Evolutionary conservation across 371 early-diverging fungal species (phyloP), one percentile per base, ranked within the genome.

Genomic region (Mucor piriformis): DNA sequence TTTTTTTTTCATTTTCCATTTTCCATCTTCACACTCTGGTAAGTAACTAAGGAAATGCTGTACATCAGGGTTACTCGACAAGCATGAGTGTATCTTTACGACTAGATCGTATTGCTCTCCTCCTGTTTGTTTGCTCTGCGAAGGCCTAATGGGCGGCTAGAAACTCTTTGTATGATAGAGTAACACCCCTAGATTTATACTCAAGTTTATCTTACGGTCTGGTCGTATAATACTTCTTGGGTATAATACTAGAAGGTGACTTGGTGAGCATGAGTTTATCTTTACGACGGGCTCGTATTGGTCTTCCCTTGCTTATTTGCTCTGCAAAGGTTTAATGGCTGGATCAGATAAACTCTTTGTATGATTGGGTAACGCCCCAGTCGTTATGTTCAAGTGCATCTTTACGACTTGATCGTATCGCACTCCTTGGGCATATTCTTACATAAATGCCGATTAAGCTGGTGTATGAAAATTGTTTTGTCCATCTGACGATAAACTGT

Each of bases 401-500:
- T 61, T 61, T 61, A 61, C 42, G 61, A 51, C 54, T 54, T 50
- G 54, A 61, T 54, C 54, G 61, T 54, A 61, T 54, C 61, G 61
- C 61, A 44, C 54, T 61, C 61, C 42, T 61, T 54, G 61, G 40
- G 1, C 44, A 54, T 42, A 61, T 54, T 61, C 53, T 48, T 61
- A 35, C 55, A 48, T 53, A 47, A 34, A 61, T 23, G 18, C 50
- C 50, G 48, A 61, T 25, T 61, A 61, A 48, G 58, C 58, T 50
- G 58, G 58, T 58, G 58, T 32, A 58, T 21, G 50, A 21, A 58
- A 50, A 50, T 54, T 61, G 37, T 8, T 34, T 44, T 27, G 27
- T 38, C 2, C 27, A 38, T 44, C 52, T 48, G 55, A 50, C 46
- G 54, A 61, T 58, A 54, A 50, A 49, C 7, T 61, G 34, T 55